Evolutionary conservation across 1,284 basidiomycete genomes (phyloP).

Genomic region (Trametes hirsuta): DNA sequence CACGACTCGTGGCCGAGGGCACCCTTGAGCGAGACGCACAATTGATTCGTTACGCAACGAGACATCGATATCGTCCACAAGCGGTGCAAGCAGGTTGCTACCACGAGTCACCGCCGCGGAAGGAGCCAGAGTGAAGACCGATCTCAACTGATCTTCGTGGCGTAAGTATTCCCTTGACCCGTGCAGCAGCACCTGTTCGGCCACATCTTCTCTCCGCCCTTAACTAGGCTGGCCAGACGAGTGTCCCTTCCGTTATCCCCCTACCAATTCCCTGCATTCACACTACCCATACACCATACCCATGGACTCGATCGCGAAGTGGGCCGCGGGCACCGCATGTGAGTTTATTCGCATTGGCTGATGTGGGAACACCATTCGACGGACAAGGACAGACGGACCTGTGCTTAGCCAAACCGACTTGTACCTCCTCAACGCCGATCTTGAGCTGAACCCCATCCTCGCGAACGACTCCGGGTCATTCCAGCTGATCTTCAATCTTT

Average conservation of each 20-base stretch:
- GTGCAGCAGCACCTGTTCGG: too few species aligned
- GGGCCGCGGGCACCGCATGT: constrained; percentile 36
- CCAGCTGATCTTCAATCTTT: constrained; percentile 72
- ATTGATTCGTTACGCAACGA: not conserved
- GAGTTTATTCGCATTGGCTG: constrained; percentile 11
- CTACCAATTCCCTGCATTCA: too few species aligned
- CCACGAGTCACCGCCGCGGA: not conserved
- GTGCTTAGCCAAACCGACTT: constrained; percentile 75
- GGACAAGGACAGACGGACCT: constrained; percentile 61
- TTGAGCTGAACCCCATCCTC: constrained; percentile 75
- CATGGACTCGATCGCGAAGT: constrained; percentile 35
- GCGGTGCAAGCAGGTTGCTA: not conserved
- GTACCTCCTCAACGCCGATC: constrained; percentile 64
- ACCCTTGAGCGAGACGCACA: not conserved
- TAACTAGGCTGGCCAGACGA: too few species aligned
- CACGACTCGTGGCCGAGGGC: not conserved
- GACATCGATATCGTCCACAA: not conserved
- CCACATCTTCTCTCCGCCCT: too few species aligned
- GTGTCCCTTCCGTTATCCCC: too few species aligned
- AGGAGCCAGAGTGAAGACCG: not conserved
- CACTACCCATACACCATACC: not conserved
- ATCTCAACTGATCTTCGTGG: constrained; percentile 16
- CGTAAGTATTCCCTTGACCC: too few species aligned
- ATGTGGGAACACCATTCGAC: not conserved
- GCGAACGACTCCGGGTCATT: constrained; percentile 50